Base-by-base conservation (phyloP, 225 moss, liverwort and hornwort genomes). In the Takakia lepidozioides region DNA sequence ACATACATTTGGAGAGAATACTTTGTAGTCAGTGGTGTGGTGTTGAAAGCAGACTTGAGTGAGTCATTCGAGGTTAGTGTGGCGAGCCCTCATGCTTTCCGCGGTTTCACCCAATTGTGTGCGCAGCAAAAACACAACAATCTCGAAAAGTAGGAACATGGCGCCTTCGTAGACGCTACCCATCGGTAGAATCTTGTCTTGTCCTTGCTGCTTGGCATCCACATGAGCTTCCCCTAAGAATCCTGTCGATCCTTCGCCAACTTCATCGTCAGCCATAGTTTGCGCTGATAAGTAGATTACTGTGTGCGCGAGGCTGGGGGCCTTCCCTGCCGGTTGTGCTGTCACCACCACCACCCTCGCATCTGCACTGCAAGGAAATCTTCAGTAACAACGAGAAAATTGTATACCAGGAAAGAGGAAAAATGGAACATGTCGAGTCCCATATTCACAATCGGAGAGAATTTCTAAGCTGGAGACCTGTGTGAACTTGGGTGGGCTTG, bases 151-250 rank as follows among this genome's bases (percentile, higher is more conserved):
- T 13, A 90, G 59, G 52, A 79, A 90, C 63, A 95, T 38, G 34
- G 90, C 74, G 15, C 93, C 93, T 48, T 95, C 93, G 13, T 90
- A 95, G 19, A 90, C 70, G 64, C 93, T 90, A 21, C 93, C 93
- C 93, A 95, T 90, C 2, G 93, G 84, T 64, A 95, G 62, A 62
- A 87, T 83, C 55, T 78, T 80, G 68, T 92, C 78, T 25, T 60
- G 67, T 3, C 60, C 70, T 38, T 63, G 17, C 36, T 69, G 55
- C 48, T 80, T 65, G 8, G 64, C 41, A 35, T 49, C 23, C 46
- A 36, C 42, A 43, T 47, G 32, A 10, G 5, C 48, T 20, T 18
- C 29, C 11, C 46, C 42, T 46, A 69, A n/a, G n/a, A n/a, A 62
- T 54, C 16, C 48, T 54, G 29, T 42, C 19, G 46, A 50, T 21